Evolutionary conservation across 352 stramenopile species (phyloP), one percentile per base, ranked within the genome.

Genomic region (Pythium rishiriense): DNA sequence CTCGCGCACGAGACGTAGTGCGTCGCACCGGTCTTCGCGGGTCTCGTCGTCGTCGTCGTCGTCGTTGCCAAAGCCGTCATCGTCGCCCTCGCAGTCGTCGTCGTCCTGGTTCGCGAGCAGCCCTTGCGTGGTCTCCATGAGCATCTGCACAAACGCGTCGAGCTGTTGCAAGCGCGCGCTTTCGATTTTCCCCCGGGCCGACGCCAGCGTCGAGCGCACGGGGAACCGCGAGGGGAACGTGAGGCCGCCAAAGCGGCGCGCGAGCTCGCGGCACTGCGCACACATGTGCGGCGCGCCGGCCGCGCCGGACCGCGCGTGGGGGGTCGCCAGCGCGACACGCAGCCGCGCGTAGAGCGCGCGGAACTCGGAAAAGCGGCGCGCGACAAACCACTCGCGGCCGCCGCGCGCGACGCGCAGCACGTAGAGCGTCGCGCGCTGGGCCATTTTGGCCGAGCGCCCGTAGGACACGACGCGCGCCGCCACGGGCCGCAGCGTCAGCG

Each of bases 341-440:
- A 92, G 69, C 37, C 64, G 61, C 17, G 69, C 68, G 57, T 90
- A 68, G 39, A 91, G 68, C 39, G 69, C 70, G 29, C 83, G 83
- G 62, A 92, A 92, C 67, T 90, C 83, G 22, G 81, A 90, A 69
- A 87, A 92, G 43, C 83, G 83, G 39, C 83, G 79, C 64, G 83
- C 83, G 33, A 92, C 81, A 58, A 81, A 92, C 83, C 83, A 92
- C 66, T 87, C 69, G 42, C 66, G 57, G 15, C 79, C 76, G 51
- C 75, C 78, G 45, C 70, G 81, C 28, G 74, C 62, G 51, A 89
- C 83, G 29, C 79, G 83, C 35, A 92, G 78, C 28, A 92, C 83
- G 58, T 90, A 92, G 28, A 92, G 74, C 62, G 83, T 92, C 51
- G 81, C 81, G 48, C 64, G 62, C 59, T 75, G 73, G 47, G 57